phyloP scores from a whole-genome alignment of 495 filamentous ascomycete species.

The Penicillium daleae region DNA sequence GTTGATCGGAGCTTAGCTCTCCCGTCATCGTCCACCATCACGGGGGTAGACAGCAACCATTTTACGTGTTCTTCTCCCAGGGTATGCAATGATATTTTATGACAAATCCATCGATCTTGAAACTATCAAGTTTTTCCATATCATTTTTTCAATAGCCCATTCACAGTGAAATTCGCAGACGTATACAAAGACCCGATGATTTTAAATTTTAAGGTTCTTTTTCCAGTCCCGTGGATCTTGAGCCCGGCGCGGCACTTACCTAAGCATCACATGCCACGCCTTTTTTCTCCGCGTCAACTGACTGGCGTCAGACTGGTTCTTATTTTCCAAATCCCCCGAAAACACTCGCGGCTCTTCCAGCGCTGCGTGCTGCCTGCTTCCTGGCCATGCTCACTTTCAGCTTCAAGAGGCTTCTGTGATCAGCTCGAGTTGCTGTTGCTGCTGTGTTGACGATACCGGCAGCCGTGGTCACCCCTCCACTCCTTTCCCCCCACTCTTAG shows the following conservation, averaged over 20 bases:
- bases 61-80: background rate
- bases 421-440: slow-evolving; percentile 4
- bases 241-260: background rate
- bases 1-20: background rate
- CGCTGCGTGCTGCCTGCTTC: slow-evolving; percentile 1
- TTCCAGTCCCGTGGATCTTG: background rate
- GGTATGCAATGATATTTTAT: too few species aligned
- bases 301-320: background rate
- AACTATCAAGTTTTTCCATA: background rate
- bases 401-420: slow-evolving; percentile 5
- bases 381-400: slow-evolving; percentile 13
- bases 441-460: slow-evolving; percentile 2
- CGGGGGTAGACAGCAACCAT: background rate
- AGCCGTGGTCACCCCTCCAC: background rate
- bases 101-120: too few species aligned
- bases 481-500: slow-evolving; percentile 5
- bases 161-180: background rate
- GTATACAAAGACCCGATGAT: background rate
- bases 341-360: background rate
- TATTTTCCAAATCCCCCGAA: background rate
- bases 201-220: background rate
- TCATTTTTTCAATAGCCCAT: background rate
- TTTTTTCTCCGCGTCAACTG: slow-evolving; percentile 7
- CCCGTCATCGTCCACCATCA: background rate
- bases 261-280: slow-evolving; percentile 12